phyloP scores from a whole-genome alignment of 1,284 basidiomycete species.

The Papiliotrema nemorosa region DNA sequence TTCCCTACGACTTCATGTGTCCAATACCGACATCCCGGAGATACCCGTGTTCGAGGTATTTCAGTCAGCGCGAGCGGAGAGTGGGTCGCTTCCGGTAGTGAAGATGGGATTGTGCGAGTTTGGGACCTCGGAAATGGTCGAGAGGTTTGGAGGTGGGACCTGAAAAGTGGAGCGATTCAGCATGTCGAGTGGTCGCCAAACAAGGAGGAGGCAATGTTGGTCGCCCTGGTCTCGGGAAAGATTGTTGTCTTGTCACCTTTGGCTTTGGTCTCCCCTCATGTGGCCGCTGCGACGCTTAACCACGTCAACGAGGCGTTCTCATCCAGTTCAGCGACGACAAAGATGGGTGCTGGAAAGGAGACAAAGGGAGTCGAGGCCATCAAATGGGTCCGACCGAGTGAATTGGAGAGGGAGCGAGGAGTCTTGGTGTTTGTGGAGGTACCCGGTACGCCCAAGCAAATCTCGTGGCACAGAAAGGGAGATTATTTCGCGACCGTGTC shows the following conservation, averaged over 20 bases:
- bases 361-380: slow-evolving; percentile 48
- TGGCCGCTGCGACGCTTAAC: slow-evolving; percentile 65
- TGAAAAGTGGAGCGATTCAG: slow-evolving; percentile 71
- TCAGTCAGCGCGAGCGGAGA: slow-evolving; percentile 82
- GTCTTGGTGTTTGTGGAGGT: slow-evolving; percentile 54
- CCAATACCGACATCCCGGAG: slow-evolving; percentile 61
- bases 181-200: slow-evolving; percentile 92
- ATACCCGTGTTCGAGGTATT: slow-evolving; percentile 66
- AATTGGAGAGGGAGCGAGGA: slow-evolving; percentile 53
- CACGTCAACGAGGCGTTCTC: slow-evolving; percentile 49
- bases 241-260: slow-evolving; percentile 82
- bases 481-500: slow-evolving; percentile 91
- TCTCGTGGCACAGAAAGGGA: slow-evolving; percentile 90
- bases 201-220: slow-evolving; percentile 58
- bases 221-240: slow-evolving; percentile 54
- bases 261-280: slow-evolving; percentile 57
- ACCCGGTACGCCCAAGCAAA: slow-evolving; percentile 76
- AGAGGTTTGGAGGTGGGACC: slow-evolving; percentile 84
- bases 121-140: slow-evolving; percentile 95
- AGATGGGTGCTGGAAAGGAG: slow-evolving; percentile 35
- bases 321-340: slow-evolving; percentile 46
- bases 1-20: slow-evolving; percentile 87
- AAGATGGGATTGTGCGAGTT: slow-evolving; percentile 77
- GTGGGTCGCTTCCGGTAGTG: slow-evolving; percentile 91
- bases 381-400: slow-evolving; percentile 54